Base-by-base conservation (phyloP, 352 stramenopile species). In the Globisporangium uncinulatum region DNA sequence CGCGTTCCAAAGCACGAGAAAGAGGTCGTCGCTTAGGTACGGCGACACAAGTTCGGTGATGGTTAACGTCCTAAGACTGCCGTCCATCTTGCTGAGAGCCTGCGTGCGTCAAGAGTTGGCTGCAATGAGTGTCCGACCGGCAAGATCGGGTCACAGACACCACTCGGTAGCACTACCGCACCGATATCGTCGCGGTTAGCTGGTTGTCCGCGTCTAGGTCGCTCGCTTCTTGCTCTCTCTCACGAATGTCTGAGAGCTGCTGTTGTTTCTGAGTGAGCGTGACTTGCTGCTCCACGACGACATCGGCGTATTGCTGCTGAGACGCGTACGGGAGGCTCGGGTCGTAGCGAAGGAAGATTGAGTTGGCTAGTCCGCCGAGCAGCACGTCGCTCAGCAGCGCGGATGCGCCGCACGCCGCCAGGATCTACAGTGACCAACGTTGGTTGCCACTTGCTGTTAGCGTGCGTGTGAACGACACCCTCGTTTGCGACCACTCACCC, bases 1-100 rank as follows among this genome's bases (percentile, higher is more conserved):
- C 1, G 71, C 61, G 43, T 89, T 87, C 77, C 75, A 89, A 5
- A 89, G 59, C 32, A 83, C 62, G 8, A 86, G 61, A 46, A 88
- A 51, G n/a, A 87, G 54, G 10, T 84, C 73, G 7, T 85, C 77
- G 41, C 67, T 66, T 8, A 88, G 63, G 10, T 86, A 83, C 29
- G 77, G 77, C 1, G 63, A 52, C 13, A 87, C 24, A 24, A 79
- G 66, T 36, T 87, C 71, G 0, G 67, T 66, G 52, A 89, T 67
- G 14, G 70, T 53, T 20, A 44, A 60, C 1, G 67, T 48, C 15
- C 72, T 62, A 37, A 61, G 50, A 15, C 58, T 73, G 6, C 70
- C 39, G n/a, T 75, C 63, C 41, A 87, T 69, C 43, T 70, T 69
- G 21, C 67, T 62, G 20, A 83, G 47, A n/a, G 56, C 32, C 39